Percentiles rank a stretch among this genome's conserved stretches.
These are phyloP conservation scores for Viola odorata DNA, from an alignment of 345 rosid species.

Conservation along the genomic window DNA sequence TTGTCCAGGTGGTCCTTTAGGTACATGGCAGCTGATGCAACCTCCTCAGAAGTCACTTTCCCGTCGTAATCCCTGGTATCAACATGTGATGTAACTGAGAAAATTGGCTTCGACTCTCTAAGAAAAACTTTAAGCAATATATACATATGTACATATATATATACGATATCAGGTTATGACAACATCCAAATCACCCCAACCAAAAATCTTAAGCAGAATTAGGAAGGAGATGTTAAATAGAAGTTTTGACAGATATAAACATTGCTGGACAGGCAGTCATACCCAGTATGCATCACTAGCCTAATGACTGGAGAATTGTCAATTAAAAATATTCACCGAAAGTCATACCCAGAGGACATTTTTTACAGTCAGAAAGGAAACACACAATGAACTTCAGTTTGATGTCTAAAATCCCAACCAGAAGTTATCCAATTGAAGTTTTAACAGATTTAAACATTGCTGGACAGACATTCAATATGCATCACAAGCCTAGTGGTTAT, in stretches of 20 bases:
- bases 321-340: too few species aligned
- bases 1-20: slow-evolving; percentile 77
- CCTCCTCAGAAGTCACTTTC: slow-evolving; percentile 91
- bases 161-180: background rate
- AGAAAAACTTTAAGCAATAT: background rate
- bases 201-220: background rate
- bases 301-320: too few species aligned
- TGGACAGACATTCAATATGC: background rate
- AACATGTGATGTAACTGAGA: slow-evolving; percentile 11
- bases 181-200: background rate
- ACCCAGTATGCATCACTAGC: too few species aligned
- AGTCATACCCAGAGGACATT: too few species aligned
- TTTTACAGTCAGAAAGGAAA: too few species aligned
- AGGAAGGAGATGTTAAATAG: background rate
- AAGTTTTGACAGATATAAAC: background rate
- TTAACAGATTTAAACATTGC: background rate
- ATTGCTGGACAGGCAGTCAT: background rate
- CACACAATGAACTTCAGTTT: too few species aligned
- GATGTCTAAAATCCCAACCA: too few species aligned
- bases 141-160: too few species aligned
- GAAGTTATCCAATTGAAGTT: too few species aligned
- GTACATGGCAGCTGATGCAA: slow-evolving; percentile 80
- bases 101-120: background rate
- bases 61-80: slow-evolving; percentile 82
- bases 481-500: too few species aligned